phyloP scores from a whole-genome alignment of 352 stramenopile species.

The Phytophthora vignae region DNA sequence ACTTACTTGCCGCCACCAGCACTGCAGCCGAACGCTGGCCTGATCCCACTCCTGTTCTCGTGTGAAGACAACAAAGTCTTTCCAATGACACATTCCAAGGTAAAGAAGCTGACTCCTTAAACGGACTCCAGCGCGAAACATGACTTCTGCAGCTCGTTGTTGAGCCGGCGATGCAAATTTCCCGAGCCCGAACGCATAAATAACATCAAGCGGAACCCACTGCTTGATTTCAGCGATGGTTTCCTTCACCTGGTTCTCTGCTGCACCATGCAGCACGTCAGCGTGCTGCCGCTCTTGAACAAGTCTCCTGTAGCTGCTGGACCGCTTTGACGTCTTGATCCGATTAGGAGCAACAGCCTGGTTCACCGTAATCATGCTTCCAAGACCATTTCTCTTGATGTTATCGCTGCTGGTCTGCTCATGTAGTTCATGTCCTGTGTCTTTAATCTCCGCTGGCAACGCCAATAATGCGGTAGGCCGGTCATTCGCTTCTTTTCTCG shows the following conservation, averaged over 20 bases:
- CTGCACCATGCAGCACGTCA: slow-evolving; percentile 26
- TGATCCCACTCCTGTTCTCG: slow-evolving; percentile 22
- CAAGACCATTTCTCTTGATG: not conserved
- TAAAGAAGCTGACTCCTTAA: slow-evolving; percentile 53
- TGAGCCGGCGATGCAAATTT: slow-evolving; percentile 73
- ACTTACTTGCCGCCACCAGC: slow-evolving; percentile 65
- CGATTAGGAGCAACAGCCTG: not conserved
- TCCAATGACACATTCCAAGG: slow-evolving; percentile 59
- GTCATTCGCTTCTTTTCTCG: not conserved
- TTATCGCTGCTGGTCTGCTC: too few relatives aligned
- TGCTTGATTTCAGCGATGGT: slow-evolving; percentile 61
- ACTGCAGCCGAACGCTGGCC: slow-evolving; percentile 47
- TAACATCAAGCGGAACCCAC: slow-evolving; percentile 69
- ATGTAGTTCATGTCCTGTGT: too few relatives aligned
- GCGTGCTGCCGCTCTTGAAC: slow-evolving; percentile 12
- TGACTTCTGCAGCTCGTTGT: slow-evolving; percentile 55
- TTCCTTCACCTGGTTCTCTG: slow-evolving; percentile 49
- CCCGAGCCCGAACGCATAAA: slow-evolving; percentile 66
- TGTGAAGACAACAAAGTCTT: slow-evolving; percentile 26
- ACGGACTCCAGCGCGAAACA: slow-evolving; percentile 53
- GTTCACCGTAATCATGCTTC: not conserved
- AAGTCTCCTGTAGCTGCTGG: slow-evolving; percentile 26
- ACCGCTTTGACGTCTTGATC: slow-evolving; percentile 6
- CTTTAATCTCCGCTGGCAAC: not conserved
- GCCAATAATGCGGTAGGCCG: not conserved